phyloP scores from a whole-genome alignment of 208 protist species.

The Leishmania lainsoni region DNA sequence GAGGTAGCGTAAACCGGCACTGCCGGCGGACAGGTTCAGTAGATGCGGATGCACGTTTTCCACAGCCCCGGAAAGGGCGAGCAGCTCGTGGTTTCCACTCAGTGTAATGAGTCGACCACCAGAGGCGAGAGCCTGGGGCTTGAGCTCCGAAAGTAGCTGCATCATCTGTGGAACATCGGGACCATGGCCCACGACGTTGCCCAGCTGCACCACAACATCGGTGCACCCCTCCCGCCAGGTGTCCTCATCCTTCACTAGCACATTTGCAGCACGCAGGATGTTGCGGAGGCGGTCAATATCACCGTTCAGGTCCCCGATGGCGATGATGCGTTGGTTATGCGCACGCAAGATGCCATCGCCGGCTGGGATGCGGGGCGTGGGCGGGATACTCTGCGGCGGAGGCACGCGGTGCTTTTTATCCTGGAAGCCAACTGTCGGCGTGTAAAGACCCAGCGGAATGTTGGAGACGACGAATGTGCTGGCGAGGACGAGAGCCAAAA shows the following conservation, averaged over 20 bases:
- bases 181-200: conserved; percentile 68
- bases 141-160: conserved; percentile 38
- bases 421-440: conserved; percentile 27
- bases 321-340: conserved; percentile 38
- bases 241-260: conserved; percentile 32
- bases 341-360: not conserved
- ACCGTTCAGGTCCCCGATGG: conserved; percentile 67
- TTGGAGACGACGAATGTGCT: conserved; percentile 19
- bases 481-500: conserved; percentile 18
- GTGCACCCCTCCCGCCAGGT: conserved; percentile 47
- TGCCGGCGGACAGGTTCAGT: conserved; percentile 35
- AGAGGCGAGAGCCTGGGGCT: conserved; percentile 24
- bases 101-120: conserved; percentile 68
- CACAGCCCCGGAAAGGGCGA: conserved; percentile 22
- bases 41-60: conserved; percentile 16
- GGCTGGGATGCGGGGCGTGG: not conserved
- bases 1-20: conserved; percentile 12
- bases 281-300: conserved; percentile 41
- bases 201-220: conserved; percentile 63
- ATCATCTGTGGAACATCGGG: conserved; percentile 43
- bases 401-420: conserved; percentile 8
- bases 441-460: conserved; percentile 23
- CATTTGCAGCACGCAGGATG: conserved; percentile 39
- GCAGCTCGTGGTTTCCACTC: conserved; percentile 74
- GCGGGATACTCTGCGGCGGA: not conserved